These are phyloP conservation scores for Cordyceps tenuipes DNA, from an alignment of 2,329 filamentous ascomycete species.

Conservation along the genomic window DNA sequence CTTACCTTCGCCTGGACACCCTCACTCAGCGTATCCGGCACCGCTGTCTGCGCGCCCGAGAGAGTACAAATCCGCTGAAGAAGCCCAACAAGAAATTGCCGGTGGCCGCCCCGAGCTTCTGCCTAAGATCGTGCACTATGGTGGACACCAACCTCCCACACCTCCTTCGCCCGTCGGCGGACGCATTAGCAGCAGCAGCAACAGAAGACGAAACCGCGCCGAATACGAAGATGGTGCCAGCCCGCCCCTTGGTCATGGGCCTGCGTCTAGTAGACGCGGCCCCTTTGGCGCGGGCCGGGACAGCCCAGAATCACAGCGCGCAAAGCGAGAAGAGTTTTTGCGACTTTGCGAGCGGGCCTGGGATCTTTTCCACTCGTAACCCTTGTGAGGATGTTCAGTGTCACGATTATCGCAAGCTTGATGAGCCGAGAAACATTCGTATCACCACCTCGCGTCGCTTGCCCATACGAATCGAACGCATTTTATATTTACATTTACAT, in stretches of 20 bases:
- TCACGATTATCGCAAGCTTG: conserved; percentile 14
- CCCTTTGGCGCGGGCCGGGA: conserved; percentile 77
- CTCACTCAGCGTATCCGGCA: conserved; percentile 42
- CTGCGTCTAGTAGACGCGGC: conserved; percentile 50
- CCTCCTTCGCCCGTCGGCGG: conserved; percentile 67
- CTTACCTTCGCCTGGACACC: conserved; percentile 70
- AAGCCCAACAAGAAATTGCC: conserved; percentile 82
- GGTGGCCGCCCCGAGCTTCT: conserved; percentile 88
- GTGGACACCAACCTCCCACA: conserved; percentile 85
- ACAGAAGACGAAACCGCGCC: conserved; percentile 63
- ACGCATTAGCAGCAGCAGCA: conserved; percentile 34
- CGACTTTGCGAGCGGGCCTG: conserved; percentile 80
- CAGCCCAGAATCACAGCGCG: conserved; percentile 70
- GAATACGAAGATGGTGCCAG: conserved; percentile 93
- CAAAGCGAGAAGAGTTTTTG: conserved; percentile 91
- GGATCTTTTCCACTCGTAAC: conserved; percentile 92
- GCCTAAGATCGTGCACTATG: conserved; percentile 92
- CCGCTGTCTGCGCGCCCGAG: conserved; percentile 58
- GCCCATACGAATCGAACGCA: conserved; percentile 10
- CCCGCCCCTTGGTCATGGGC: conserved; percentile 72
- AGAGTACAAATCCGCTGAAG: conserved; percentile 92
- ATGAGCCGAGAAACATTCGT: background rate
- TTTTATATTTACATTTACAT: background rate
- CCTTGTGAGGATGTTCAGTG: conserved; percentile 13
- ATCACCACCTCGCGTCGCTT: conserved; percentile 7